Base-by-base conservation (phyloP, 2,329 filamentous ascomycete genomes). In the Fusarium sp. region DNA sequence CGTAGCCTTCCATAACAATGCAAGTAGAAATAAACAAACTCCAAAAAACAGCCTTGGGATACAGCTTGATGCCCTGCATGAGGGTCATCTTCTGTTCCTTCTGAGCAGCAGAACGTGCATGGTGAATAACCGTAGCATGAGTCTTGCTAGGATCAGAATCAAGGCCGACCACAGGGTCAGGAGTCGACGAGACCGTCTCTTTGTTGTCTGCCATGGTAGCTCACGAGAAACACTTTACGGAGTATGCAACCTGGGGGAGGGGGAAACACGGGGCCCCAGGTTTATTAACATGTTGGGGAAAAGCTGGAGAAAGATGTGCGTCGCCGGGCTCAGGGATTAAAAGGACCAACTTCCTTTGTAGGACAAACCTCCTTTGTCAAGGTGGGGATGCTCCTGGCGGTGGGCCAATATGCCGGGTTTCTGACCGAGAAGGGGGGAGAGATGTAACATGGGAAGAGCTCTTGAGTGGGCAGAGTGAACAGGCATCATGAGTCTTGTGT, bases 61-160 rank as follows among this genome's bases (percentile, higher is more conserved):
- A 76, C 52, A 76, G 64, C 24, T 50, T 75, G 47, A 76, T 66
- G 35, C 74, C 74, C 71, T 76, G 74, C 54, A 73, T 66, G 24
- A 76, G 74, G 54, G 74, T 76, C 74, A 76, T 76, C 0, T 63
- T 71, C 31, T 76, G 74, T 22, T 76, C 74, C 70, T 76, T 76
- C 2, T 57, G 29, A 2, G 74, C 60, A 5, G 74, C 74, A 2
- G 74, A 64, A 2, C 74, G 74, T 8, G 74, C 74, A 74, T 76
- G 65, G 10, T 74, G 68, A 40, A 76, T 66, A 27, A 76, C 66
- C n/a, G 62, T 63, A 7, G 72, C 67, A 42, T 75, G 73, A 2
- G 73, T 71, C 64, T 75, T 75, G 69, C 66, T 75, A 0, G 72
- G 70, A 6, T 75, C 66, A 50, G 40, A 31, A 11, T 29, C 58